Evolutionary conservation across 2,329 filamentous ascomycete species (phyloP), one percentile per base, ranked within the genome.

Genomic region (Colletotrichum navitas): DNA sequence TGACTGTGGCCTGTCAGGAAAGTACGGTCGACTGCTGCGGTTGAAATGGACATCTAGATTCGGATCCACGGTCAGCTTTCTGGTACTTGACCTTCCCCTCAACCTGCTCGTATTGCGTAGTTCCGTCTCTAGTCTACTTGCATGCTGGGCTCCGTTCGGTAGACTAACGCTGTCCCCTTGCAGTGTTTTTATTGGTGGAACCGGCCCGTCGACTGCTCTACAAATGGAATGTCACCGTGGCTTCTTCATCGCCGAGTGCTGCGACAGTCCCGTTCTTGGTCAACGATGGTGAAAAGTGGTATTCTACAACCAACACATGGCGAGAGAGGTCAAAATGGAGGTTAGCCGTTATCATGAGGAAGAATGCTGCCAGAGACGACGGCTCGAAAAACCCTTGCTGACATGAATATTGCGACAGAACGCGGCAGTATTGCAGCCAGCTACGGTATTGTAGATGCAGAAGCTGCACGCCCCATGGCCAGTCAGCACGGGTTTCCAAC

Each of bases 41-140:
- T 34, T 49, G 36, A 59, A 59, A n/a, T 68, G 26, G 65, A 51
- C 65, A 72, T 72, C 64, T 65, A 72, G 69, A 72, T 72, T 59
- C 45, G 43, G n/a, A 59, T 26, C 52, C 36, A 49, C 63, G 51
- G 51, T 45, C 51, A 54, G 36, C n/a, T 41, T 45, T 54, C n/a
- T 63, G 52, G 34, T 61, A 61, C 39, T 54, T 26, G 62, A 47
- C 36, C 63, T 66, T 56, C 32, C 18, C 45, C 24, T 43, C 47
- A 43, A 18, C 51, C 51, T 56, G 66, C 41, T 36, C 60, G 36
- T 41, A 29, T 47, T 59, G 59, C n/a, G 26, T 18, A 29, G n/a
- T 36, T n/a, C n/a, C 4, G 18, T 63, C n/a, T 47, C 10, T 47
- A 24, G 52, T 62, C 51, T 39, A 55, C 59, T 49, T 21, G n/a